Base-by-base conservation (phyloP, 371 early-diverging fungal genomes). In the Synchytrium microbalum region DNA sequence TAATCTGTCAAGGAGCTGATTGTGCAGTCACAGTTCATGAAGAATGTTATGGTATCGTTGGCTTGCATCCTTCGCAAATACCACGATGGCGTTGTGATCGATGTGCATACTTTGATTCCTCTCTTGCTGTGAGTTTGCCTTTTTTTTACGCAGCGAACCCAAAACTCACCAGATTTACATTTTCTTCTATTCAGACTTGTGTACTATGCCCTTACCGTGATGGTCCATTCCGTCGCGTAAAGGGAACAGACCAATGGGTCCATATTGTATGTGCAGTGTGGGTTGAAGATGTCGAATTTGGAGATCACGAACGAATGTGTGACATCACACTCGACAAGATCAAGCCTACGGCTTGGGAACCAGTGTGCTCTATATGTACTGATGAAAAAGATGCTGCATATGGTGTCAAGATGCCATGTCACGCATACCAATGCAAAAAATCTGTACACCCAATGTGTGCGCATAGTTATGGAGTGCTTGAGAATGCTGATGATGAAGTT, bases 351-450 rank as follows among this genome's bases (percentile, higher is more conserved):
- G 52, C 54, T 0, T 54, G 62, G 60, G 58, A 3, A 23, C 30
- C 24, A 31, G 30, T 10, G 19, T 59, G 59, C 29, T 32, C 32
- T 19, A 29, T 59, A 23, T 59, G 59, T 59, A n/a, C n/a, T 13
- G 23, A 29, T 33, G 25, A 19, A 29, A 19, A 31, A 5, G 38
- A 54, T 54, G 64, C 69, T 25, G 14, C 23, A 13, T 59, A 51
- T 23, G 72, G 72, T 1, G 33, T 61, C 61, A 72, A 65, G 51
- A 25, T 60, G 10, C 32, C 51, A 8, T 72, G 72, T 53, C 62
- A 72, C 57, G 72, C 68, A 14, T 59, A 60, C 28, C 64, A 66
- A 14, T 72, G 72, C 65, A 72, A 72, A 27, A 67, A 69, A 16
- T 32, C 52, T 51, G 66, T 72, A 3, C 72, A 72, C 32, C 58